Conservation (phyloP, 805 yeast species). For the Zygosaccharomyces rouxii region DNA sequence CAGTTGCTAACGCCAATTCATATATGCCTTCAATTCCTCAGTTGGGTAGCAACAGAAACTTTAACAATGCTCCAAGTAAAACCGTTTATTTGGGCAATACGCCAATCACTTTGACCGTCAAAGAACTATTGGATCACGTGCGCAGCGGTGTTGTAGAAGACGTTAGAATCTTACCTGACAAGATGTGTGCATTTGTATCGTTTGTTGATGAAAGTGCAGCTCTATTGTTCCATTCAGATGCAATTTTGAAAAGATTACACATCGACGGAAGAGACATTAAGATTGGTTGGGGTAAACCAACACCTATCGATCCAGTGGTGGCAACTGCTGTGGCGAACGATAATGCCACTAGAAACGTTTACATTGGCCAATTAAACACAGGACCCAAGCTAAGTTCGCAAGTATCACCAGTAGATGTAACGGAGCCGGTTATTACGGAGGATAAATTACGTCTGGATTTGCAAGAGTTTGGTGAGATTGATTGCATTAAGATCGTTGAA, state of each 20-base stretch:
- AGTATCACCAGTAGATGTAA: constrained; percentile 15
- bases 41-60: constrained; percentile 29
- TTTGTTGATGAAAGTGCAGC: constrained; percentile 89
- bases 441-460: constrained; percentile 64
- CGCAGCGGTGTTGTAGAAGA: constrained; percentile 86
- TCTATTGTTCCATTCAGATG: constrained; percentile 87
- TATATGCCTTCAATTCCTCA: constrained; percentile 17
- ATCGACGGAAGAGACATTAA: constrained; percentile 78
- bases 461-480: constrained; percentile 73
- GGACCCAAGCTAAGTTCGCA: constrained; percentile 29
- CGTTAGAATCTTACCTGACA: constrained; percentile 71
- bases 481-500: constrained; percentile 70
- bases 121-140: constrained; percentile 83
- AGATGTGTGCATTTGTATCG: constrained; percentile 85
- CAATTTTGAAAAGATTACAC: constrained; percentile 74
- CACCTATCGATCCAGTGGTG: constrained; percentile 70
- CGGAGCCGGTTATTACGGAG: constrained; percentile 42
- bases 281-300: constrained; percentile 90
- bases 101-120: constrained; percentile 73
- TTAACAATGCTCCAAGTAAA: constrained; percentile 59
- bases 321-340: constrained; percentile 72
- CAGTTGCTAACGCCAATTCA: constrained; percentile 25
- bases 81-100: constrained; percentile 88
- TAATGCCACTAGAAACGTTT: constrained; percentile 92
- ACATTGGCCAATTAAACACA: constrained; percentile 73